These are phyloP conservation scores for Saccharomyces hybrid DNA, from an alignment of 1,139 yeast species.

Conservation along the genomic window DNA sequence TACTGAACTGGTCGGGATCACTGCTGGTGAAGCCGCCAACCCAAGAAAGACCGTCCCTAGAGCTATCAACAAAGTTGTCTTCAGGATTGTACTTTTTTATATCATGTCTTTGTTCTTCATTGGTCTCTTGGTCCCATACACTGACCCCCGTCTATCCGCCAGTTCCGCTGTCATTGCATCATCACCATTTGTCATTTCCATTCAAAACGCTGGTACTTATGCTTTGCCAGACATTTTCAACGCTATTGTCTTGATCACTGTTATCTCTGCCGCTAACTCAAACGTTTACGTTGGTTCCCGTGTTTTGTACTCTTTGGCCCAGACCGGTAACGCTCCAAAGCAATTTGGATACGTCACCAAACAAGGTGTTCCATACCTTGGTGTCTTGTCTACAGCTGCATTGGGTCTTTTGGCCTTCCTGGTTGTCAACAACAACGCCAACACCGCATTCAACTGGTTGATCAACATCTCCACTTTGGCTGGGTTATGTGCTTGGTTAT, in stretches of 20 bases:
- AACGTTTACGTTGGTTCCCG: slow-evolving; percentile 75
- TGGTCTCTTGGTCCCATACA: slow-evolving; percentile 67
- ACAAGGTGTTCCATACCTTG: slow-evolving; percentile 59
- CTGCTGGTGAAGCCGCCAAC: slow-evolving; percentile 73
- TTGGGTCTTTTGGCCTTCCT: slow-evolving; percentile 64
- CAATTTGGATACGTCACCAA: slow-evolving; percentile 47
- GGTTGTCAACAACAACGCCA: slow-evolving; percentile 54
- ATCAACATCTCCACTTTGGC: slow-evolving; percentile 75
- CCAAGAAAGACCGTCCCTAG: slow-evolving; percentile 73
- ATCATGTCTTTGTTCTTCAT: slow-evolving; percentile 58
- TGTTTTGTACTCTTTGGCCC: slow-evolving; percentile 62
- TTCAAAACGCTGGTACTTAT: slow-evolving; percentile 61
- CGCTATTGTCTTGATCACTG: slow-evolving; percentile 62
- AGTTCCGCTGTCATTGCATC: slow-evolving; percentile 45
- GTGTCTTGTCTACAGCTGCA: slow-evolving; percentile 46
- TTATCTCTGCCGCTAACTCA: slow-evolving; percentile 74
- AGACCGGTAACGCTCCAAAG: slow-evolving; percentile 57
- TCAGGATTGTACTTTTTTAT: slow-evolving; percentile 69
- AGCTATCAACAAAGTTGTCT: slow-evolving; percentile 71
- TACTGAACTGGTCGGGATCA: slow-evolving; percentile 65
- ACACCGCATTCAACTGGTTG: slow-evolving; percentile 75
- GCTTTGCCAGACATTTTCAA: slow-evolving; percentile 66
- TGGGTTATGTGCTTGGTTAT: slow-evolving; percentile 67
- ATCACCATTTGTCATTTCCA: slow-evolving; percentile 69
- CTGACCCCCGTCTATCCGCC: slow-evolving; percentile 40